phyloP scores from a whole-genome alignment of 73 alveolate species.

The Paramecium caudatum region DNA sequence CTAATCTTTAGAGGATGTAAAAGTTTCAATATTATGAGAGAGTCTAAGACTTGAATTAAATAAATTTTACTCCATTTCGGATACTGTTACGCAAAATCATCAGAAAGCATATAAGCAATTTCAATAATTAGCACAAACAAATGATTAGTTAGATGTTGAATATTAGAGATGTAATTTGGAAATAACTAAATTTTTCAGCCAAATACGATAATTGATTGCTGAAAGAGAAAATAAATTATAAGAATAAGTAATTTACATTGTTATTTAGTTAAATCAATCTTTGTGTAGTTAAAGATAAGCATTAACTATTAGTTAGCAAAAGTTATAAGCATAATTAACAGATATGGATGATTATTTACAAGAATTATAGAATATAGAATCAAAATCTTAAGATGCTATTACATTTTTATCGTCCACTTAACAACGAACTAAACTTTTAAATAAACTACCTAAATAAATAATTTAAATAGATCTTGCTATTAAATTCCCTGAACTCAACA shows the following conservation, averaged over 20 bases:
- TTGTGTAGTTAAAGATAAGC: not conserved
- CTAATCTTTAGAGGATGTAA: conserved; percentile 73
- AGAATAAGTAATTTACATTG: conserved; percentile 22
- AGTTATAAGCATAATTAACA: not conserved
- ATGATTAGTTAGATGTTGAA: not conserved
- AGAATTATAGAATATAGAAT: not conserved
- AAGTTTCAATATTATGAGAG: not conserved
- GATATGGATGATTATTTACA: conserved; percentile 37
- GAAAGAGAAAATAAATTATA: conserved; percentile 44
- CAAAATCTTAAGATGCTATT: not conserved
- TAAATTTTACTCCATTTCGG: conserved; percentile 1
- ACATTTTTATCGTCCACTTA: not conserved
- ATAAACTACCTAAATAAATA: conserved; percentile 10
- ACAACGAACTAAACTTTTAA: not conserved
- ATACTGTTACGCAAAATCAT: conserved; percentile 2
- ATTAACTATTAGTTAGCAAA: not conserved
- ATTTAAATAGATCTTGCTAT: not conserved
- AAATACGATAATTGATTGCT: not conserved
- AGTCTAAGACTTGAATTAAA: conserved; percentile 28
- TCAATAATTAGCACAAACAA: not conserved
- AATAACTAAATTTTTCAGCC: not conserved
- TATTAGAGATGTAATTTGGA: not conserved
- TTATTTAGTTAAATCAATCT: not conserved
- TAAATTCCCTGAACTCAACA: conserved; percentile 57
- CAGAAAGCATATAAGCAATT: conserved; percentile 7